These are phyloP conservation scores for Erythrophleum fordii DNA, from an alignment of 306 rosid genomes.

Conservation along the genomic window DNA sequence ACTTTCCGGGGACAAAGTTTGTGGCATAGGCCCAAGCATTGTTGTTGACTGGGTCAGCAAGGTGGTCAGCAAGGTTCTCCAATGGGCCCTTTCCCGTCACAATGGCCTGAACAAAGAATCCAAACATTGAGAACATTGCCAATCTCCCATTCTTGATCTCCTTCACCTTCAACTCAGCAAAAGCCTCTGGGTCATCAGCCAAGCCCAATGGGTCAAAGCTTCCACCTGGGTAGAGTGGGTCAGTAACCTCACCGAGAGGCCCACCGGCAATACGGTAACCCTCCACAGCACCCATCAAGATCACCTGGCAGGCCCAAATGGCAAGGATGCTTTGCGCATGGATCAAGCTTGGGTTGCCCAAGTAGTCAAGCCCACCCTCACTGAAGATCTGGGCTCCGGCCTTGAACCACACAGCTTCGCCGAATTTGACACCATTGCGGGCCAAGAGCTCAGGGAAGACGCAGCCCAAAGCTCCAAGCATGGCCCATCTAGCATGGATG, in stretches of 20 bases:
- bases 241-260: slow-evolving; percentile 81
- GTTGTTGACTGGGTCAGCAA: slow-evolving; percentile 96
- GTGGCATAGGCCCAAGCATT: slow-evolving; percentile 93
- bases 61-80: slow-evolving; percentile 94
- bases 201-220: slow-evolving; percentile 97
- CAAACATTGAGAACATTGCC: slow-evolving; percentile 96
- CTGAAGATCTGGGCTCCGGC: slow-evolving; percentile 92
- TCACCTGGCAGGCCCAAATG: slow-evolving; percentile 80
- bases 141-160: slow-evolving; percentile 87
- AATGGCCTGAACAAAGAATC: slow-evolving; percentile 92
- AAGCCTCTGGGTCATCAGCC: slow-evolving; percentile 95
- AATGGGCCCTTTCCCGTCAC: slow-evolving; percentile 89
- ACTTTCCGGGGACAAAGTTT: slow-evolving; percentile 97
- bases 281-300: slow-evolving; percentile 91
- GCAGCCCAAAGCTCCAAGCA: slow-evolving; percentile 87
- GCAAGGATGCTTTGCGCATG: slow-evolving; percentile 96
- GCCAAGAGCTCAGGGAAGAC: slow-evolving; percentile 88
- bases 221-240: slow-evolving; percentile 95
- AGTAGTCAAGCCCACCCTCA: slow-evolving; percentile 93
- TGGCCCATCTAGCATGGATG: slow-evolving; percentile 89
- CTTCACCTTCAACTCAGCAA: slow-evolving; percentile 92
- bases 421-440: slow-evolving; percentile 86
- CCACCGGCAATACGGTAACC: slow-evolving; percentile 93
- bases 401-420: slow-evolving; percentile 94
- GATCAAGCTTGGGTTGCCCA: slow-evolving; percentile 91